phyloP scores from a whole-genome alignment of 2,329 filamentous ascomycete species.

The Zopfia rhizophila region DNA sequence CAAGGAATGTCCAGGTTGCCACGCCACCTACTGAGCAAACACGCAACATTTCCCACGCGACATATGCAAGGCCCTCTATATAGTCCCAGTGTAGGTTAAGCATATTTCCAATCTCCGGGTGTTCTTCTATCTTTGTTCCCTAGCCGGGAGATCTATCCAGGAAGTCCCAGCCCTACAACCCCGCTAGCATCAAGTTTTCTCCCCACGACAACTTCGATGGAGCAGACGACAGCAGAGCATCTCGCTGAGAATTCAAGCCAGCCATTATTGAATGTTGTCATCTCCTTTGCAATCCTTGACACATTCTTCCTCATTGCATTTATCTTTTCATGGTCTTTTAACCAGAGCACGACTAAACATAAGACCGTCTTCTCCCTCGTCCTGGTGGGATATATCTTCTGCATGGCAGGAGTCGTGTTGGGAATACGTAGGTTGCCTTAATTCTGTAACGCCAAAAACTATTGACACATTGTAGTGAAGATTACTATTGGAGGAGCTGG shows the following conservation, averaged over 20 bases:
- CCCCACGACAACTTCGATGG: too few relatives aligned
- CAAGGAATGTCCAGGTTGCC: too few relatives aligned
- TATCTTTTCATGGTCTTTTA: constrained; percentile 31
- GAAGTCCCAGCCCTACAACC: too few relatives aligned
- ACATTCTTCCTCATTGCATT: constrained; percentile 31
- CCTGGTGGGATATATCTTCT: constrained; percentile 27
- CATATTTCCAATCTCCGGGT: too few relatives aligned
- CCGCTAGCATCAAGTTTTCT: too few relatives aligned
- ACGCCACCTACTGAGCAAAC: too few relatives aligned
- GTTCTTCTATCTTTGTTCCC: too few relatives aligned
- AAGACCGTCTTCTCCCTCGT: constrained; percentile 22
- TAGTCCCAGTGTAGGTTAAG: too few relatives aligned
- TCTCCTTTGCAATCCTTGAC: constrained; percentile 30
- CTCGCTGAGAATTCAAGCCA: constrained; percentile 14
- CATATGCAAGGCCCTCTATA: too few relatives aligned
- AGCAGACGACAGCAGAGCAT: constrained; percentile 1
- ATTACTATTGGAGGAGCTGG: constrained; percentile 30
- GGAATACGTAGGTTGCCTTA: constrained; percentile 25
- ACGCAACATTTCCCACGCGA: too few relatives aligned
- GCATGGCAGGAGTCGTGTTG: constrained; percentile 26
- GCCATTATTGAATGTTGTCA: constrained; percentile 31
- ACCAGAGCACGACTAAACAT: constrained; percentile 23
- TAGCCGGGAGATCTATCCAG: too few relatives aligned
- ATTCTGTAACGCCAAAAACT: background rate
- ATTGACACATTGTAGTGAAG: constrained; percentile 25